Percentiles rank a stretch among this genome's conserved stretches.
phyloP scores from a whole-genome alignment of 192 early-diverging fungal genomes.

The Dissophora globulifera region DNA sequence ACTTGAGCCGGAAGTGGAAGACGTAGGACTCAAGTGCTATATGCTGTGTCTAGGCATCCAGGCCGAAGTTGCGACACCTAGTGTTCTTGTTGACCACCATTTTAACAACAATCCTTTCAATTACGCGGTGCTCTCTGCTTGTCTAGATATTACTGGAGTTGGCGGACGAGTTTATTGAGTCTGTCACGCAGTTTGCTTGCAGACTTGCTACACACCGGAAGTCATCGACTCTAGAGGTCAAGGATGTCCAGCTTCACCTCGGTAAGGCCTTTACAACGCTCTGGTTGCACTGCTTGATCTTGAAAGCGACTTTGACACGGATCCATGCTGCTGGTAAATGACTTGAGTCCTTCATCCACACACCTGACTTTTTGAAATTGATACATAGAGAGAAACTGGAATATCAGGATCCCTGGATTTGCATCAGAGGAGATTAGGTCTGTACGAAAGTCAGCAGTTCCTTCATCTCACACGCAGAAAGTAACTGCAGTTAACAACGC shows the following conservation, averaged over 20 bases:
- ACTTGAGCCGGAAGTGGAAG: constrained; percentile 85
- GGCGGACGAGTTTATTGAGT: constrained; percentile 90
- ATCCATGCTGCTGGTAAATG: too few species aligned
- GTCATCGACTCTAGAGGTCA: constrained; percentile 81
- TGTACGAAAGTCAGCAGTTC: constrained; percentile 72
- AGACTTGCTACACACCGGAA: constrained; percentile 86
- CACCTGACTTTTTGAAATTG: too few species aligned
- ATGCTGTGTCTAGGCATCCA: too few species aligned
- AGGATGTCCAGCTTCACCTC: constrained; percentile 87
- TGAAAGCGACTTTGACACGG: too few species aligned
- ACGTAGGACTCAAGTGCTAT: constrained; percentile 70
- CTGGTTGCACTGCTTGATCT: too few species aligned
- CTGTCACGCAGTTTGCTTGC: constrained; percentile 84
- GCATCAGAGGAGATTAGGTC: constrained; percentile 84
- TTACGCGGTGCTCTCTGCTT: too few species aligned
- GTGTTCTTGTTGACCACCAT: too few species aligned
- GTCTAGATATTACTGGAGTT: constrained; percentile 82
- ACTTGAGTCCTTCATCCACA: too few species aligned
- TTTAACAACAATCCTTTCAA: too few species aligned
- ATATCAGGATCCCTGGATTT: constrained; percentile 89
- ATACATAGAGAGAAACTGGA: constrained; percentile 84
- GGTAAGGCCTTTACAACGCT: too few species aligned
- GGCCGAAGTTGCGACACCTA: too few species aligned
- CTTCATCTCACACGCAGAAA: constrained; percentile 72
- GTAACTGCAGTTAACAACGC: constrained; percentile 68